A percentile compares a stretch with the other conserved stretches of the same genome.
phyloP scores from a whole-genome alignment of 257 asterid species.

The Gynochthodes officinalis region DNA sequence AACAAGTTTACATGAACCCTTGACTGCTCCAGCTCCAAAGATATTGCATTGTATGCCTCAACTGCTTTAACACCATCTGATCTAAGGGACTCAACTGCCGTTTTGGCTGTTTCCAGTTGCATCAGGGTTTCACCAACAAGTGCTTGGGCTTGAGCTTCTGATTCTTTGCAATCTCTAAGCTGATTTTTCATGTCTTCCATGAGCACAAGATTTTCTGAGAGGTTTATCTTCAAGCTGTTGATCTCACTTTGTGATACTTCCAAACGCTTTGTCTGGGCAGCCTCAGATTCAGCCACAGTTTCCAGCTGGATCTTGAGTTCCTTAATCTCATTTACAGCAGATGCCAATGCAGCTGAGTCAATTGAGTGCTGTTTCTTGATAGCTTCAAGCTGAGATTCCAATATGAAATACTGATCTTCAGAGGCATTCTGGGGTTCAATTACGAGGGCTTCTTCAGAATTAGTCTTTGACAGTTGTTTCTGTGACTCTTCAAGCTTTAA shows the following conservation, averaged over 20 bases:
- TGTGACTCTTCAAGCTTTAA: conserved; percentile 55
- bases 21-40: conserved; percentile 63
- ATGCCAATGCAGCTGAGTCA: conserved; percentile 53
- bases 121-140: conserved; percentile 55
- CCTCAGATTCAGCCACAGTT: conserved; percentile 50
- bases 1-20: conserved; percentile 53
- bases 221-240: conserved; percentile 43
- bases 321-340: conserved; percentile 61
- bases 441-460: conserved; percentile 17
- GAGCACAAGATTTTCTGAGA: conserved; percentile 40
- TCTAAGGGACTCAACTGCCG: conserved; percentile 49
- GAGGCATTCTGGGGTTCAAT: conserved; percentile 17
- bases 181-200: conserved; percentile 69
- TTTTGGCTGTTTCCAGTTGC: conserved; percentile 70
- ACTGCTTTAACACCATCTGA: conserved; percentile 52
- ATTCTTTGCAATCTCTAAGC: conserved; percentile 45
- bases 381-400: conserved; percentile 42
- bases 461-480: conserved; percentile 31
- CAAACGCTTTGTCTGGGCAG: conserved; percentile 33
- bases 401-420: conserved; percentile 25
- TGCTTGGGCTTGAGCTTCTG: conserved; percentile 59
- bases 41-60: conserved; percentile 43
- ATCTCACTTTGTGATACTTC: conserved; percentile 50
- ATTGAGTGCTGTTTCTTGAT: conserved; percentile 29
- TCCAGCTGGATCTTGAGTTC: conserved; percentile 65